Base-by-base conservation (phyloP, 2,329 filamentous ascomycete genomes). In the Penicillium italicum region DNA sequence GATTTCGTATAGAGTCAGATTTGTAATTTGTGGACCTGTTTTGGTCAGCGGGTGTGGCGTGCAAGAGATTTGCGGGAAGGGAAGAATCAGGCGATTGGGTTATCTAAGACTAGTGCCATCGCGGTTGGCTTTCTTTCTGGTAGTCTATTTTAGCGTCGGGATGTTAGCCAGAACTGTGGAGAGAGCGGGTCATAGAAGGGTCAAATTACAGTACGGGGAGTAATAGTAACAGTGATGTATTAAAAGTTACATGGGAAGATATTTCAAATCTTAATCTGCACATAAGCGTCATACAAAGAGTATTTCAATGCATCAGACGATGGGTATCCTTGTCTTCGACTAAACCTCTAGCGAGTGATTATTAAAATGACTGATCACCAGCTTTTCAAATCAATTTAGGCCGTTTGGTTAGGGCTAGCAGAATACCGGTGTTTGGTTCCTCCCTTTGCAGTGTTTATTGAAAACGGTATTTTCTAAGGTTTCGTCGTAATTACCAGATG, bases 21-120 rank as follows among this genome's bases (percentile, higher is more conserved):
- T 54, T 40, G 42, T 16, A 20, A 53, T 42, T 49, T 8, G 47
- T 28, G 16, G 34, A 12, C 20, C 24, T 47, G 33, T 43, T 37
- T 38, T 33, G 49, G 26, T 8, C 31, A 37, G 51, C 59, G 59
- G 59, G 37, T 61, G 57, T 61, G 59, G 59, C 59, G 57, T 51
- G 26, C 41, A 34, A 44, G 38, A 42, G 33, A 37, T 38, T 42
- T n/a, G 12, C 49, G 48, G 48, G 45, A 47, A 50, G 11, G 52
- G 50, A 41, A 53, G 24, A 56, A 53, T 53, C 49, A 55, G 38
- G 48, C 59, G 48, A 60, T 60, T 58, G 59, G 57, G 49, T 56
- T 58, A 45, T 60, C 45, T 42, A 10, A 12, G 33, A 45, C 4
- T 50, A 42, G 10, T 30, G 31, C 49, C 28, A 41, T n/a, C 46